A percentile compares a stretch with the other conserved stretches of the same genome.
phyloP scores from a whole-genome alignment of 2,329 filamentous ascomycete genomes.

The Diaporthe velutina region DNA sequence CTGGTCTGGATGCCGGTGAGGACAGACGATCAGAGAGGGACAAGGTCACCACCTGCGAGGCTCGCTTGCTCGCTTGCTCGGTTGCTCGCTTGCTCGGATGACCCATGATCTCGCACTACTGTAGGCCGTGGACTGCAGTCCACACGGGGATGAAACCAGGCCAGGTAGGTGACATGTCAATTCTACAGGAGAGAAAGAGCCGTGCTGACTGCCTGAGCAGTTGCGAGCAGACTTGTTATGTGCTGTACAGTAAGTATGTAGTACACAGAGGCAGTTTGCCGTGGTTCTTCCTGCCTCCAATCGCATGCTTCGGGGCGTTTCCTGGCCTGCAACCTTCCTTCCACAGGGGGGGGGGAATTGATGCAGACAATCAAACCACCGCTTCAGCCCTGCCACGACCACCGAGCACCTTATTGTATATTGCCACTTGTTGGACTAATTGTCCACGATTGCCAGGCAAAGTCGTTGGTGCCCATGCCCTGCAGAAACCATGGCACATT shows the following conservation, averaged over 20 bases:
- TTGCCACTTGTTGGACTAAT: not conserved
- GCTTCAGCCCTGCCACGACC: not conserved
- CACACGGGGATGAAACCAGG: not conserved
- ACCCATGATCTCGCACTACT: conserved; percentile 4
- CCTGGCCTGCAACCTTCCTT: not conserved
- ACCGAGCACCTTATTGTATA: not conserved
- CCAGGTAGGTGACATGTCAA: conserved; percentile 26
- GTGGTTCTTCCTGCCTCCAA: not conserved
- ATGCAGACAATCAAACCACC: conserved; percentile 29
- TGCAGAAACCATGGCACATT: not conserved
- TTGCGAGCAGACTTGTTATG: not conserved
- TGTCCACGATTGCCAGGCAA: not conserved
- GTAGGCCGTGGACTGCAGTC: not conserved
- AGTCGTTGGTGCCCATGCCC: not conserved
- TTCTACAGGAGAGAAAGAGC: not conserved
- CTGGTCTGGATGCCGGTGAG: not conserved
- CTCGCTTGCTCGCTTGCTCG: conserved; percentile 1
- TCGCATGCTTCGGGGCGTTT: not conserved
- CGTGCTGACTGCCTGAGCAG: not conserved
- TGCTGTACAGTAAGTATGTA: not conserved
- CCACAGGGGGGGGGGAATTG: no score
- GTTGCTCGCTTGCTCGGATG: not conserved
- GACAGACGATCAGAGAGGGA: not conserved
- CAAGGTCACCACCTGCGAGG: conserved; percentile 3
- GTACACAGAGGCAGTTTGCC: not conserved